These are phyloP conservation scores for Linaria vulgaris DNA, from an alignment of 257 asterid species.

Conservation along the genomic window DNA sequence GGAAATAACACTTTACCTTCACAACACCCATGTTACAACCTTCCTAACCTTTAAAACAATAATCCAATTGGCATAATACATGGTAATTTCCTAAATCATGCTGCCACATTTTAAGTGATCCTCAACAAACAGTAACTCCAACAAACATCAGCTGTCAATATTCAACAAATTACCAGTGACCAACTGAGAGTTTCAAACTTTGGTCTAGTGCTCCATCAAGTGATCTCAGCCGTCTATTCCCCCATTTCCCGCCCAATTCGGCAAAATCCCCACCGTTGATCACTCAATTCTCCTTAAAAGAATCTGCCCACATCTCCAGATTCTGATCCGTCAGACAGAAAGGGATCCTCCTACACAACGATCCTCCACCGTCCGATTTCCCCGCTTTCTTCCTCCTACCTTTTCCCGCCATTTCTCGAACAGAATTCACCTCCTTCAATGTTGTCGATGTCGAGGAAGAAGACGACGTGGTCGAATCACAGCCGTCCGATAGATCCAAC, in stretches of 20 bases:
- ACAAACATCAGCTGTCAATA: no score
- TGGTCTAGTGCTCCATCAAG: background rate
- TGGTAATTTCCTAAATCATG: no score
- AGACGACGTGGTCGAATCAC: slow-evolving; percentile 67
- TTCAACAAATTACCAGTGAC: no score
- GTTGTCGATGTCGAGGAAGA: slow-evolving; percentile 58
- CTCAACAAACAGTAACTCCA: background rate
- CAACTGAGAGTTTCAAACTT: no score
- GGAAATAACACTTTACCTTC: no score
- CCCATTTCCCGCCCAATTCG: background rate
- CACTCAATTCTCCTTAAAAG: slow-evolving; percentile 35
- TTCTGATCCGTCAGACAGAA: slow-evolving; percentile 62
- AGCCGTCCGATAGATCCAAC: slow-evolving; percentile 64
- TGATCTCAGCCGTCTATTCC: background rate
- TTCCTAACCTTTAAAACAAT: no score
- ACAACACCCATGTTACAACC: no score
- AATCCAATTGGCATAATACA: no score
- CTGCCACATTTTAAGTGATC: no score
- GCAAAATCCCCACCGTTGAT: background rate
- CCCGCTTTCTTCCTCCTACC: slow-evolving; percentile 35
- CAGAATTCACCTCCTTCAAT: slow-evolving; percentile 70
- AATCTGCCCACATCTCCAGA: slow-evolving; percentile 47
- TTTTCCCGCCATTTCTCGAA: slow-evolving; percentile 54
- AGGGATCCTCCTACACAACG: slow-evolving; percentile 63
- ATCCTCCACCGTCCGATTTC: slow-evolving; percentile 49